phyloP scores from a whole-genome alignment of 2,329 filamentous ascomycete genomes.

The Paracamarosporium sp. region DNA sequence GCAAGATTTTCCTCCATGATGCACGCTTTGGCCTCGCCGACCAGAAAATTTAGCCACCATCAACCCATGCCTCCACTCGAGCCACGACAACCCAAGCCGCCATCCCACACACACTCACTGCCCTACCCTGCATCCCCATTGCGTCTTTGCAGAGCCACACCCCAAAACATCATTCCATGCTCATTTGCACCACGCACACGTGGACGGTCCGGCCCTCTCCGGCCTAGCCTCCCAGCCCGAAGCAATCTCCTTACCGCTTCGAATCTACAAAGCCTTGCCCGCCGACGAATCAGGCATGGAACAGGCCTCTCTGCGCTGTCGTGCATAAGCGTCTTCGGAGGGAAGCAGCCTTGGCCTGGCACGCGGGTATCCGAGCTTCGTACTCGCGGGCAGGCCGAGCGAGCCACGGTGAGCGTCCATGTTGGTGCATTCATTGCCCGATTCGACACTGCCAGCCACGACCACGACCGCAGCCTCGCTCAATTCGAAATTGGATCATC shows the following conservation, averaged over 20 bases:
- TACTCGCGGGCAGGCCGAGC: slow-evolving; percentile 8
- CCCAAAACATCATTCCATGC: slow-evolving; percentile 4
- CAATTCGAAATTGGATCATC: no score
- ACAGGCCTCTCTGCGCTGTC: slow-evolving; percentile 6
- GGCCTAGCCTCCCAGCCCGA: slow-evolving; percentile 2
- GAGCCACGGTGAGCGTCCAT: slow-evolving; percentile 4
- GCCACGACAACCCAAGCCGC: slow-evolving; percentile 7
- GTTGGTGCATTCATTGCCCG: not conserved
- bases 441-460: not conserved
- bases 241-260: slow-evolving; percentile 26
- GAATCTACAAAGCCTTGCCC: slow-evolving; percentile 18
- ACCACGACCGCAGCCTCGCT: not conserved
- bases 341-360: slow-evolving; percentile 13
- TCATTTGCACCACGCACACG: slow-evolving; percentile 19
- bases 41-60: not conserved
- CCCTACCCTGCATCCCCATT: not conserved
- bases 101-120: not conserved
- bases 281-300: slow-evolving; percentile 14
- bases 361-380: slow-evolving; percentile 6
- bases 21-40: not conserved
- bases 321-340: slow-evolving; percentile 21
- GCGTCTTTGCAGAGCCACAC: not conserved
- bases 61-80: slow-evolving; percentile 4
- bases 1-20: not conserved
- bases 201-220: slow-evolving; percentile 10